phyloP scores from a whole-genome alignment of 2,329 filamentous ascomycete species.

The Aspergillus tamarii region DNA sequence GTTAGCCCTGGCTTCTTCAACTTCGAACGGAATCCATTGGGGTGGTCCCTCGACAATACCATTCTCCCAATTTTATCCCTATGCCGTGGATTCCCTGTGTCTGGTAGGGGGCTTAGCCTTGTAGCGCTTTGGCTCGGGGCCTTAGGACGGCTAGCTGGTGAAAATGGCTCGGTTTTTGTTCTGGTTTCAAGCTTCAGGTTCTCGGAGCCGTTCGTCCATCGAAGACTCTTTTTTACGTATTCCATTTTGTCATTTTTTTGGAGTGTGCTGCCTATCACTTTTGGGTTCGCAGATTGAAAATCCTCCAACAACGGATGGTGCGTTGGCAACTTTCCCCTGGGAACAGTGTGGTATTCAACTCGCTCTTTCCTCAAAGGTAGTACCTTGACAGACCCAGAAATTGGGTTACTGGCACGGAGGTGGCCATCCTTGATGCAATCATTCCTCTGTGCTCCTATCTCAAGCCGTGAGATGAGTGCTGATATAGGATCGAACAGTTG shows the following conservation, averaged over 20 bases:
- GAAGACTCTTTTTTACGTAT: slow-evolving; percentile 1
- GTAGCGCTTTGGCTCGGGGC: background rate
- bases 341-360: background rate
- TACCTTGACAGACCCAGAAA: background rate
- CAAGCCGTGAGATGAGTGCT: background rate
- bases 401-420: too few relatives aligned
- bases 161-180: background rate
- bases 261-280: background rate
- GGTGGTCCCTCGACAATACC: slow-evolving; percentile 12
- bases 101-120: slow-evolving; percentile 1
- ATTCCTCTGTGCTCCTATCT: background rate
- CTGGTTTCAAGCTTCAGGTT: slow-evolving; percentile 2
- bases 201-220: slow-evolving; percentile 11
- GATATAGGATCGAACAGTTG: background rate
- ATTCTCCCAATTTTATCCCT: slow-evolving; percentile 17
- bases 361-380: background rate
- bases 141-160: background rate
- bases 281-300: background rate
- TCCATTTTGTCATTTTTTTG: background rate
- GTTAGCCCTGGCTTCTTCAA: slow-evolving; percentile 15
- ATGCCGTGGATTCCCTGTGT: background rate
- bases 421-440: background rate
- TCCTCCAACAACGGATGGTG: background rate
- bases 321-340: background rate
- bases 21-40: background rate